Percentiles rank a stretch among this genome's conserved stretches.
Evolutionary conservation across 208 protist species (phyloP).

Genomic region (Naegleria lovaniensis): DNA sequence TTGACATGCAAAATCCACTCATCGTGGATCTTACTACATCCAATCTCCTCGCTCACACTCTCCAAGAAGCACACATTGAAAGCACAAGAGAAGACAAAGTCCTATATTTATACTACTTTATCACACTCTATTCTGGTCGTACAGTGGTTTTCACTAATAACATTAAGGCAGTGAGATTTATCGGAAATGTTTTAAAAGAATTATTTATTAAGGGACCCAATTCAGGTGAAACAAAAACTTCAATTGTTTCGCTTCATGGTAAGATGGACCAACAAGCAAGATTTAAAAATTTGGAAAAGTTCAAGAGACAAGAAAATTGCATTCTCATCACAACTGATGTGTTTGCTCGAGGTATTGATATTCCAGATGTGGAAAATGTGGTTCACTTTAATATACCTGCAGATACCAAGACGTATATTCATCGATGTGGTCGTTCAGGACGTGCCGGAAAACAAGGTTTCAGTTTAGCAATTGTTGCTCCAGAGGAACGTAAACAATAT

Average conservation of each 20-base stretch:
- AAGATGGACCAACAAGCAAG: slow-evolving; percentile 93
- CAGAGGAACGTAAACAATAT: slow-evolving; percentile 62
- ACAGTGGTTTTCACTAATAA: slow-evolving; percentile 82
- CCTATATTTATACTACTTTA: slow-evolving; percentile 43
- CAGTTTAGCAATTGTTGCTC: slow-evolving; percentile 82
- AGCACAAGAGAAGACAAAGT: slow-evolving; percentile 79
- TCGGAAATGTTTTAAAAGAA: not conserved
- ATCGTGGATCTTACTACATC: slow-evolving; percentile 70
- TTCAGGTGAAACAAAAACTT: not conserved
- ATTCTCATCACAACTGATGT: slow-evolving; percentile 84
- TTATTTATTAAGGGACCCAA: not conserved
- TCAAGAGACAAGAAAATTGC: slow-evolving; percentile 54
- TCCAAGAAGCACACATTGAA: slow-evolving; percentile 78
- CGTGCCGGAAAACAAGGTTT: slow-evolving; percentile 59
- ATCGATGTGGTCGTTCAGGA: slow-evolving; percentile 90
- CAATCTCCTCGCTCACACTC: slow-evolving; percentile 60
- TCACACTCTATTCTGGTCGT: slow-evolving; percentile 34
- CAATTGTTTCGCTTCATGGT: slow-evolving; percentile 71
- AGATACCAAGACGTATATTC: slow-evolving; percentile 87
- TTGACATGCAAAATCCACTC: slow-evolving; percentile 40
- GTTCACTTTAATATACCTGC: slow-evolving; percentile 93
- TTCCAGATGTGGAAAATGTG: slow-evolving; percentile 87
- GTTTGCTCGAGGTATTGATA: slow-evolving; percentile 83
- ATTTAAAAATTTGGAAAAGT: slow-evolving; percentile 92
- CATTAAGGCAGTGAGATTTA: not conserved